Base-by-base conservation (phyloP, 345 rosid species). In the Gossypium anomalum region DNA sequence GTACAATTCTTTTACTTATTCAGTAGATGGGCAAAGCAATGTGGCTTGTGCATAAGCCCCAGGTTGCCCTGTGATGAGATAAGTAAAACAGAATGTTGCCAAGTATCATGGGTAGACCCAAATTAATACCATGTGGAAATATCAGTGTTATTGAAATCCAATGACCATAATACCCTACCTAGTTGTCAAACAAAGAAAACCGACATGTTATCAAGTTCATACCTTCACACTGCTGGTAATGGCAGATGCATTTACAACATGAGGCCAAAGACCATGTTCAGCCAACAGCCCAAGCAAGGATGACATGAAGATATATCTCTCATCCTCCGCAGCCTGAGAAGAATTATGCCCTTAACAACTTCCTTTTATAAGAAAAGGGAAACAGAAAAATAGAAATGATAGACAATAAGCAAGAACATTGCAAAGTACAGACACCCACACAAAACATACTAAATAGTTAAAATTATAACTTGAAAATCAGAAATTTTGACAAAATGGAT, bases 201-300 rank as follows among this genome's bases (percentile, higher is more conserved):
- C 48, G 14, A 43, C 6, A 14, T 41, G 55, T 23, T 11, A 66
- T 63, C 67, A 68, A 59, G 74, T 53, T 61, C 60, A 69, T 89
- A 94, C 99, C 99, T 89, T 90, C 43, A 94, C 80, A 74, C 83
- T 86, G 53, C 78, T 81, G 41, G 93, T 87, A 78, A 94, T 79
- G 63, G 86, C 80, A 47, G 97, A 74, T 14, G 98, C 97, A 84
- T 86, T 92, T 34, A 88, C 84, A 79, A 82, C 91, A 58, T 73
- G 88, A 25, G 99, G 98, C 87, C 81, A 84, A 72, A 87, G 78
- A 45, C 90, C 90, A 85, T 89, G 85, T 80, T 91, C 97, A 53
- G 92, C 90, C 87, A 94, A 80, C 77, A 94, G 84, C 49, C 94
- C 94, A 66, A 94, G 93, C 89, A 93, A 84, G 67, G 98, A 92